Conservation (phyloP, 495 filamentous ascomycete genomes). For the Xylaria intraflava region DNA sequence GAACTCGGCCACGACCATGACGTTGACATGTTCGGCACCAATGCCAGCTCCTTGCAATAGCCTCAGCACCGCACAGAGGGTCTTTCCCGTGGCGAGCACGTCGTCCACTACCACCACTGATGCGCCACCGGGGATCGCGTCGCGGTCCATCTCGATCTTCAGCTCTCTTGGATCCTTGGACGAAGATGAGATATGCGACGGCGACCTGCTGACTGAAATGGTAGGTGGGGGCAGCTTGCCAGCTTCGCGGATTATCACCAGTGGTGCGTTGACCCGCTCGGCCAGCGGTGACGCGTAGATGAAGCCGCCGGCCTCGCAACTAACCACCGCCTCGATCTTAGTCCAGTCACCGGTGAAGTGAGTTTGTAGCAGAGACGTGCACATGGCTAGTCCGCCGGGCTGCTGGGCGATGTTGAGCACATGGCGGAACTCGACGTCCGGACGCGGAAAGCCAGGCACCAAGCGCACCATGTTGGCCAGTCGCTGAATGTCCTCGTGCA, state of each 20-base stretch:
- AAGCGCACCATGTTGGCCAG: slow-evolving; percentile 47
- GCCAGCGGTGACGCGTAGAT: slow-evolving; percentile 52
- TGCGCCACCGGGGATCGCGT: slow-evolving; percentile 37
- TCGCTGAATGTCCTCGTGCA: slow-evolving; percentile 43
- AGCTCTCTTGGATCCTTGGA: slow-evolving; percentile 27
- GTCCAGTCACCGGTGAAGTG: slow-evolving; percentile 47
- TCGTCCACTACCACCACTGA: slow-evolving; percentile 58
- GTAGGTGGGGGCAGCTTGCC: slow-evolving; percentile 56
- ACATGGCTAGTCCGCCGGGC: slow-evolving; percentile 47
- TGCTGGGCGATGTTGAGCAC: slow-evolving; percentile 54
- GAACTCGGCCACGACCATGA: slow-evolving; percentile 59
- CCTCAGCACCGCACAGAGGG: slow-evolving; percentile 52
- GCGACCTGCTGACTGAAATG: slow-evolving; percentile 42
- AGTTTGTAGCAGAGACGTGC: slow-evolving; percentile 45
- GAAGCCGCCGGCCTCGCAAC: slow-evolving; percentile 55
- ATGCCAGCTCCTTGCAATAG: slow-evolving; percentile 45
- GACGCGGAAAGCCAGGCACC: slow-evolving; percentile 47
- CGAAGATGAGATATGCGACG: slow-evolving; percentile 53
- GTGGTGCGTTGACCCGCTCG: slow-evolving; percentile 35
- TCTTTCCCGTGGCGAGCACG: slow-evolving; percentile 55
- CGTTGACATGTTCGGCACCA: slow-evolving; percentile 34
- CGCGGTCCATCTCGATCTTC: slow-evolving; percentile 47
- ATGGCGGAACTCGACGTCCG: slow-evolving; percentile 50
- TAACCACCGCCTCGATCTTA: slow-evolving; percentile 40
- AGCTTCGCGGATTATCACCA: slow-evolving; percentile 51